Evolutionary conservation across 1,284 basidiomycete genomes (phyloP), one percentile per base, ranked within the genome.

Genomic region (Meripilus lineatus): DNA sequence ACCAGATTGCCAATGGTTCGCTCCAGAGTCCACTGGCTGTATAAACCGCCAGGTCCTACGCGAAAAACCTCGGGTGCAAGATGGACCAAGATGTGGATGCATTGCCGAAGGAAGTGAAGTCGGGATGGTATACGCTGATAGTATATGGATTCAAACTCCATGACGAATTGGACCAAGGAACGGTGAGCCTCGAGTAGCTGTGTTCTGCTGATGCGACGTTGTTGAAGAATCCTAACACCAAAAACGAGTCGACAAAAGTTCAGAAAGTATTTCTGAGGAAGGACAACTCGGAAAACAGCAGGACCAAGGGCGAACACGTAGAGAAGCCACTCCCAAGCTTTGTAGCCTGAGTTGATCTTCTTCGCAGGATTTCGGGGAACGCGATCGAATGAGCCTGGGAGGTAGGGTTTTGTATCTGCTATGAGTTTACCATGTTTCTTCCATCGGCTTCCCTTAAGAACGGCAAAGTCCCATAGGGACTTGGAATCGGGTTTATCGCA

Each of bases 391-490:
- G 55, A 61, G 0, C 54, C 53, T 6, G 62, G 62, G 1, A 63
- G 50, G 35, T 53, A 56, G 1, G 20, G 44, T 0, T 40, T 41
- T 1, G 48, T 39, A 17, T 7, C 34, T 1, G 46, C 58, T 22
- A 64, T 54, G 2, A 25, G 28, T 13, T 33, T 10, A 3, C 59
- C 70, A 51, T 72, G 70, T 3, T 24, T 30, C 11, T 50, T 54
- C 71, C 71, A 72, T 1, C 44, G 30, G 0, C 58, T 47, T 3
- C 56, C 59, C 0, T 17, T 45, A 0, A 73, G 49, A 3, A 61
- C 50, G 0, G 50, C 61, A 66, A 66, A 74, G 8, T 53, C 47
- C 70, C 70, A 73, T 1, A 30, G 40, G 0, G 2, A 15, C 10
- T 42, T 54, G 24, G 50, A 32, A 24, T 68, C 64, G 0, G 34